These are phyloP conservation scores for Hyaloperonospora brassicae DNA, from an alignment of 352 stramenopile genomes.

Conservation along the genomic window DNA sequence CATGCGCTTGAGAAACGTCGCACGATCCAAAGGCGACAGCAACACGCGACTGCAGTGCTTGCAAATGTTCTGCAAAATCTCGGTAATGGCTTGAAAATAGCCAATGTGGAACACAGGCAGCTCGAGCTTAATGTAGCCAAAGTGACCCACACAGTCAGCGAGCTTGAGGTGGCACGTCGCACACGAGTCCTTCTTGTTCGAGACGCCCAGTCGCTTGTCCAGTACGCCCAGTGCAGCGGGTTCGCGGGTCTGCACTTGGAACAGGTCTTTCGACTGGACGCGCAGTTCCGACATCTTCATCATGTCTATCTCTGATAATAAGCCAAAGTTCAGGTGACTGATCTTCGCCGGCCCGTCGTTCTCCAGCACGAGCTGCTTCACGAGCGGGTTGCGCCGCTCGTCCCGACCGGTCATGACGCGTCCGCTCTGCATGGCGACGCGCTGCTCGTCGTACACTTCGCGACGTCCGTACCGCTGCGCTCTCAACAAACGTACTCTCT, in stretches of 20 bases:
- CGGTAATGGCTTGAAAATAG: slow-evolving; percentile 98
- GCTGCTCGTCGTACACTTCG: no score
- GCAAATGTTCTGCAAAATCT: slow-evolving; percentile 98
- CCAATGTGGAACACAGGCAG: slow-evolving; percentile 99
- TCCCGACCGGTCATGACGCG: slow-evolving; percentile 16
- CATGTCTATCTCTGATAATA: slow-evolving; percentile 94
- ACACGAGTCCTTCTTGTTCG: slow-evolving; percentile 95
- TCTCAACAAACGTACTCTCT: no score
- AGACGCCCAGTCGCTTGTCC: slow-evolving; percentile 95
- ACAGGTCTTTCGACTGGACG: slow-evolving; percentile 92
- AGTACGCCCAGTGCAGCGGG: slow-evolving; percentile 91
- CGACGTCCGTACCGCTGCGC: no score
- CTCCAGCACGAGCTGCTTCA: slow-evolving; percentile 86
- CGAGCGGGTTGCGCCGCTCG: slow-evolving; percentile 77
- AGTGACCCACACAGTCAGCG: slow-evolving; percentile 97
- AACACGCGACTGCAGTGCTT: slow-evolving; percentile 93
- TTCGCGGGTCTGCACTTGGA: slow-evolving; percentile 92
- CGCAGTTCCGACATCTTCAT: slow-evolving; percentile 93
- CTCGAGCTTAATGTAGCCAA: slow-evolving; percentile 96
- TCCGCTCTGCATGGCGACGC: slow-evolving; percentile 28
- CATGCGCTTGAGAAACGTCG: slow-evolving; percentile 85
- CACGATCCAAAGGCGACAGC: slow-evolving; percentile 85
- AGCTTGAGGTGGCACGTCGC: slow-evolving; percentile 88
- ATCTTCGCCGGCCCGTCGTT: slow-evolving; percentile 91
- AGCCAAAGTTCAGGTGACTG: slow-evolving; percentile 95